These are phyloP conservation scores for Termitomyces sp. DNA, from an alignment of 768 basidiomycete genomes.

Conservation along the genomic window DNA sequence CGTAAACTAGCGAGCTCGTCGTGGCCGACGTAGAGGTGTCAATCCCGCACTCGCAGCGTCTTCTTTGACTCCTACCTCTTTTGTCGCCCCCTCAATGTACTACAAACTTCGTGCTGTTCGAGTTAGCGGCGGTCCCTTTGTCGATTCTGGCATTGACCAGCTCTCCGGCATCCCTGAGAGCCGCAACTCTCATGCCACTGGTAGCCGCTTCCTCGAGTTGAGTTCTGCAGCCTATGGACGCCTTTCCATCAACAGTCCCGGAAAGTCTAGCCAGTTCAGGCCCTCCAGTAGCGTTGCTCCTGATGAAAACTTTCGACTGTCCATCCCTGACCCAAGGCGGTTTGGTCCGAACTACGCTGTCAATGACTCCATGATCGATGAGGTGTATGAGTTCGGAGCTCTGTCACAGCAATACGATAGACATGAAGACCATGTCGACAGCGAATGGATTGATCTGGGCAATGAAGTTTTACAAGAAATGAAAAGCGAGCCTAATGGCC, in stretches of 20 bases:
- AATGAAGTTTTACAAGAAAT: constrained; percentile 36
- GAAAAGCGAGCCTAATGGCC: constrained; percentile 31
- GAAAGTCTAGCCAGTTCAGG: constrained; percentile 44
- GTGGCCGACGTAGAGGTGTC: constrained; percentile 39
- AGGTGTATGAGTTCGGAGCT: constrained; percentile 33
- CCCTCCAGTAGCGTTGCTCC: constrained; percentile 22
- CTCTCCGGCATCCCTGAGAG: constrained; percentile 50
- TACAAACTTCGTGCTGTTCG: constrained; percentile 65
- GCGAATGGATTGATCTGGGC: constrained; percentile 59
- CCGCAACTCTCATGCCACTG: constrained; percentile 55
- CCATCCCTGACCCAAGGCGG: constrained; percentile 46
- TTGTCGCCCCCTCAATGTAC: constrained; percentile 74
- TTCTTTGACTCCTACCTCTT: constrained; percentile 70
- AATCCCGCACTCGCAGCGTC: constrained; percentile 65
- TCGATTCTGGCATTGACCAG: constrained; percentile 33
- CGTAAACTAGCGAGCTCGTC: constrained; percentile 16
- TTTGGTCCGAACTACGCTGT: constrained; percentile 51
- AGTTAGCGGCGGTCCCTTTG: constrained; percentile 53
- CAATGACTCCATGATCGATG: constrained; percentile 23
- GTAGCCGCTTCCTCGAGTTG: constrained; percentile 70
- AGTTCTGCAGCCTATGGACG: constrained; percentile 52
- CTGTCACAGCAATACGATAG: constrained; percentile 17
- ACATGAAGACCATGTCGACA: constrained; percentile 22
- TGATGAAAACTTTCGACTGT: constrained; percentile 28
- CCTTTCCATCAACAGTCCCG: constrained; percentile 57